A percentile compares a stretch with the other conserved stretches of the same genome.
Evolutionary conservation across 1,284 basidiomycete genomes (phyloP).

Genomic region (Veloporphyrellus conicus): DNA sequence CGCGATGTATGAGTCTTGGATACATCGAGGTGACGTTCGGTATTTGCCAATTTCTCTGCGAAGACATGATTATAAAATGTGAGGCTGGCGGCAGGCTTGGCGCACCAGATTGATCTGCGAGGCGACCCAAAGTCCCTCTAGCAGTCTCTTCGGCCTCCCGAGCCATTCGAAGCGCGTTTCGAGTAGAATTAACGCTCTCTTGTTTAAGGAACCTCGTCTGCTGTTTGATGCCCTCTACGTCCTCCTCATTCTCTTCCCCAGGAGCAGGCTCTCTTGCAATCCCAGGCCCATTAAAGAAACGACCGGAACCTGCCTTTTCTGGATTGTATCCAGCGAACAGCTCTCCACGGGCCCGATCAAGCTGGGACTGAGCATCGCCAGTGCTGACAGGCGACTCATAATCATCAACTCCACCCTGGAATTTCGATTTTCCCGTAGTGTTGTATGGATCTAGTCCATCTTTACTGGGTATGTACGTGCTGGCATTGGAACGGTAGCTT

Average conservation of each 20-base stretch:
- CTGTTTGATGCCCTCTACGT: slow-evolving; percentile 94
- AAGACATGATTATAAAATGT: slow-evolving; percentile 1
- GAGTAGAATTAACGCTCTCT: slow-evolving; percentile 84
- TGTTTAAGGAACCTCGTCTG: slow-evolving; percentile 90
- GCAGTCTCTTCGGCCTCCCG: slow-evolving; percentile 96
- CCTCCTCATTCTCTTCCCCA: slow-evolving; percentile 89
- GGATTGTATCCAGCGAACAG: slow-evolving; percentile 71
- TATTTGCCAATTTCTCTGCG: slow-evolving; percentile 85
- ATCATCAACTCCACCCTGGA: slow-evolving; percentile 19
- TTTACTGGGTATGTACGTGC: slow-evolving; percentile 61
- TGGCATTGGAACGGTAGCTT: slow-evolving; percentile 51
- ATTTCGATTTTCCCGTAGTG: slow-evolving; percentile 26
- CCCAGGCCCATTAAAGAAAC: slow-evolving; percentile 63
- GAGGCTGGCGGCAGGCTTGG: slow-evolving; percentile 6
- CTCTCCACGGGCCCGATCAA: slow-evolving; percentile 69
- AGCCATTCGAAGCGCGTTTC: slow-evolving; percentile 91
- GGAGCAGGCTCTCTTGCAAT: slow-evolving; percentile 44
- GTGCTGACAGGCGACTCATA: slow-evolving; percentile 33
- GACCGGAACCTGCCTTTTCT: slow-evolving; percentile 51
- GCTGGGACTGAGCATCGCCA: slow-evolving; percentile 46
- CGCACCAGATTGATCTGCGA: slow-evolving; percentile 95
- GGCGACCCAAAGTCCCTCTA: slow-evolving; percentile 75
- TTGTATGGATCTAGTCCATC: slow-evolving; percentile 55
- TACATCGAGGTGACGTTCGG: slow-evolving; percentile 93
- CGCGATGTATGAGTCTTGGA: slow-evolving; percentile 85